Evolutionary conservation across 1,284 basidiomycete genomes (phyloP).

Genomic region (Ceratorhiza oryzae-sativae): DNA sequence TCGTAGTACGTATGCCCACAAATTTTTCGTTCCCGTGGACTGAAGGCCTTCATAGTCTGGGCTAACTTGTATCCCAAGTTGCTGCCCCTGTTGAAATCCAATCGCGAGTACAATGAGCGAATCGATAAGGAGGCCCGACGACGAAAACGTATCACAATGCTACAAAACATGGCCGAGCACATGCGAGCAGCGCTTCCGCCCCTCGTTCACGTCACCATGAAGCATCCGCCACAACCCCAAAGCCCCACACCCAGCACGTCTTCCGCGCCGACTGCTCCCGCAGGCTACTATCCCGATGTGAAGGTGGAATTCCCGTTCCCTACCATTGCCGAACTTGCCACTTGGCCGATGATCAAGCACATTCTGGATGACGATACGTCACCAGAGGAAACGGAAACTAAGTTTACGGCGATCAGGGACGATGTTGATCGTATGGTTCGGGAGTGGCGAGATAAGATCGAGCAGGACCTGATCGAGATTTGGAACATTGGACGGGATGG

Average conservation of each 20-base stretch:
- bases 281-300: neutral
- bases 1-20: constrained; percentile 14
- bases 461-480: neutral
- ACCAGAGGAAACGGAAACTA: neutral
- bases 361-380: neutral
- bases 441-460: constrained; percentile 3
- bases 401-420: neutral
- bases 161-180: neutral
- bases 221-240: neutral
- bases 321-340: neutral
- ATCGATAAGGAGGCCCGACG: neutral
- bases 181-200: neutral
- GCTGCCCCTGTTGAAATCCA: neutral
- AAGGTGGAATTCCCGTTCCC: constrained; percentile 12
- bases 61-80: neutral
- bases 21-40: neutral
- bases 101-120: neutral
- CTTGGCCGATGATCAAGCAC: constrained; percentile 11
- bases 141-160: neutral
- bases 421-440: neutral
- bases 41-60: constrained; percentile 5
- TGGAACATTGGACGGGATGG: neutral
- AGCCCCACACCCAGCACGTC: neutral
- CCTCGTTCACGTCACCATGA: neutral
- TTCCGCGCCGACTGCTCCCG: neutral